Base-by-base conservation (phyloP, 2,329 filamentous ascomycete genomes). In the Colletotrichum incanum region DNA sequence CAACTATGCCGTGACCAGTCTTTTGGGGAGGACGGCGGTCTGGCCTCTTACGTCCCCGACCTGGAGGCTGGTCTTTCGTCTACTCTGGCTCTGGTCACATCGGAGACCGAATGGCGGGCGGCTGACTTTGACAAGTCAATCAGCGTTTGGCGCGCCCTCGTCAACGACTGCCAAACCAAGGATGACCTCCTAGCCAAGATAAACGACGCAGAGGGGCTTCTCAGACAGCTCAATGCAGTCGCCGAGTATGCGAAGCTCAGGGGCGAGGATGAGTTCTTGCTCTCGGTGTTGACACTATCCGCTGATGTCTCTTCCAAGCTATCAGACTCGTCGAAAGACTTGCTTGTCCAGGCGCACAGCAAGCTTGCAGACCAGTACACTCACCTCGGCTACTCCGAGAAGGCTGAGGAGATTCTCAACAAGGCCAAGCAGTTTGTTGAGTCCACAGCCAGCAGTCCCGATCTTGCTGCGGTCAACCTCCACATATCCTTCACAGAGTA, bases 401-500 rank as follows among this genome's bases (percentile, higher is more conserved):
- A 87, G 74, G 89, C 88, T 0, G 85, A 85, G 49, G 80, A 84
- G 71, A 78, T 84, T 0, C 85, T 98, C 20, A 85, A 87, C 1
- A 86, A 88, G 66, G 90, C 91, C 3, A 87, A 91, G 73, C 80
- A 83, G 26, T 86, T 87, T 23, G 74, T 84, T 11, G 76, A 83
- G 63, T 78, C 82, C n/a, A 78, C 83, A n/a, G 77, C 77, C 0
- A 73, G 79, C 5, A 61, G 81, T 3, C 81, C 84, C 2, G 79
- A 79, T 16, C 83, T 86, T 23, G 80, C 84, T 7, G 74, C 85
- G 26, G 85, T 85, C 12, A 81, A 82, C 20, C 93, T 93, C 79
- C 89, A 95, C 74, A 82, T 98, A 8, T 90, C 91, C 0, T 91
- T 92, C 73, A 91, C 93, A 0, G 94, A 97, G 79, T 94, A 95